Evolutionary conservation across 768 basidiomycete genomes (phyloP), one percentile per base, ranked within the genome.

Genomic region (Artomyces pyxidatus): DNA sequence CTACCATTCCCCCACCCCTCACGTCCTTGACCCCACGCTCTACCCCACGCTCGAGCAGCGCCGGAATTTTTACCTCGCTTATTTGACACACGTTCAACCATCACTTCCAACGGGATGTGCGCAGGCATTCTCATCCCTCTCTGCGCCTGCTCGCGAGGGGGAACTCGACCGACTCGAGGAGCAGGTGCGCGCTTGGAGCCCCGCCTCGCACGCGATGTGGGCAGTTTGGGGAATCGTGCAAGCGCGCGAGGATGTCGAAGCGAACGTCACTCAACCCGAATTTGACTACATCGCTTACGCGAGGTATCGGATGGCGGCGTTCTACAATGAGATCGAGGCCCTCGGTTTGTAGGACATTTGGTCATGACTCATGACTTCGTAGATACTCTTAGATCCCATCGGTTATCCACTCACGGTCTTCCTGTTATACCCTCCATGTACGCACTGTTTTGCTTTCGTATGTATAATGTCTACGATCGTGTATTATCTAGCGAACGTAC

Each of bases 171-270:
- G 69, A 43, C 66, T 98, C 32, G 92, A 95, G 53, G 68, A 72
- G 27, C 87, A 94, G 63, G 89, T 98, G 30, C 74, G 69, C 39
- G 71, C 81, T 9, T 99, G 96, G 96, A 85, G 87, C 58, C 87
- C 94, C 10, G 84, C 89, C 4, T 86, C 86, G 19, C 90, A 93
- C 58, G 92, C 78, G 11, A 83, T 86, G 77, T 98, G 95, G 93
- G 82, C 88, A 6, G 69, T 97, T 38, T 99, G 96, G 96, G 92
- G 88, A 7, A 73, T 98, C 54, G 81, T 98, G 4, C 92, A 95
- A 65, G 91, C 89, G 6, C 78, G 78, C 54, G 88, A 90, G 56
- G 78, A 83, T 56, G 54, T 90, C 6, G 76, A 83, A 57, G 74
- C 67, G 16, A 70, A 72, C 35, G 75, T 74, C 39, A 69, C 65